Base-by-base conservation (phyloP, 345 rosid species). In the Camelina neglecta region DNA sequence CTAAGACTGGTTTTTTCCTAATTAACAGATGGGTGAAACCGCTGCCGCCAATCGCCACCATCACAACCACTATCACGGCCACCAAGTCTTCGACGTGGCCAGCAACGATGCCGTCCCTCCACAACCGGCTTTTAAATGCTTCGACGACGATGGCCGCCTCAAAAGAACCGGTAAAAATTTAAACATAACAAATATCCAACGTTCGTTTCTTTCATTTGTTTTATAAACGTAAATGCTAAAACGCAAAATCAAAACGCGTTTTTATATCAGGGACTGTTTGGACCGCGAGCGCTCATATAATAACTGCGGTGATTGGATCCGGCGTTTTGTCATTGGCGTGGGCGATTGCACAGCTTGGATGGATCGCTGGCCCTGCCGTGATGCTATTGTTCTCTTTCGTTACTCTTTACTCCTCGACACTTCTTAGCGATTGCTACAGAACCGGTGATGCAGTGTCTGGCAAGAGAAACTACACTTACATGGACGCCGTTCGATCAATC, bases 311-410 rank as follows among this genome's bases (percentile, higher is more conserved):
- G 49, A 92, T 92, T 0, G 97, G 97, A 13, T 92, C 96, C 0
- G 97, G 97, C 11, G 97, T 92, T 63, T 81, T 92, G n/a, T 87
- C 96, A 2, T 72, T 92, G 36, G 97, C 96, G 0, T 92, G 96
- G 96, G 93, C 97, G 3, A 85, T 88, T 18, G 93, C 89, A 50
- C 97, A 92, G 75, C 89, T 92, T 7, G 97, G 97, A 0, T 92
- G 97, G 97, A 54, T 88, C 41, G 96, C 91, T 41, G 96, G 97
- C 24, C 96, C 97, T 58, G 71, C 84, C 10, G 89, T 88, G 39
- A 88, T 92, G 96, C 69, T 92, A 26, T 45, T 92, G 82, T 92
- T 92, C 75, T 85, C 96, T 11, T 38, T 88, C 0, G 85, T 88
- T 29, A 92, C 90, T 65, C 91, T 65, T 73, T 88, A 86, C 73